phyloP scores from a whole-genome alignment of 768 basidiomycete species.

The Mycena leptocephala region DNA sequence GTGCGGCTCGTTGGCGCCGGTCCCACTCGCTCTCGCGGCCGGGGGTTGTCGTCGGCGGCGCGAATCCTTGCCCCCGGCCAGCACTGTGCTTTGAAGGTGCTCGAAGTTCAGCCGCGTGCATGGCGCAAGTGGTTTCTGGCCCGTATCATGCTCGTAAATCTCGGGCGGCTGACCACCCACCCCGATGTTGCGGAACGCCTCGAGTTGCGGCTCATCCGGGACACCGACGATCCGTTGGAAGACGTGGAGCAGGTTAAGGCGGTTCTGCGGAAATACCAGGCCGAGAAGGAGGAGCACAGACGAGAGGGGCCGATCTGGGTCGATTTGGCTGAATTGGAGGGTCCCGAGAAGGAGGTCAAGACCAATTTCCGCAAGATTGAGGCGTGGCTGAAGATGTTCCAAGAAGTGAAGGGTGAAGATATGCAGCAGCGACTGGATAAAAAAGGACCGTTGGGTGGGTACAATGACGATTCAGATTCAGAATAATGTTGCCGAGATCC shows the following conservation, averaged over 20 bases:
- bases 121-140: background rate
- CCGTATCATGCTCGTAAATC: background rate
- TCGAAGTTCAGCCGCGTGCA: constrained; percentile 23
- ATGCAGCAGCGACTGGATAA: background rate
- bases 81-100: constrained; percentile 20
- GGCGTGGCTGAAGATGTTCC: constrained; percentile 23
- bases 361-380: constrained; percentile 16
- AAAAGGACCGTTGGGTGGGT: background rate
- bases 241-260: constrained; percentile 6
- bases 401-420: background rate
- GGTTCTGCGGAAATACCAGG: background rate
- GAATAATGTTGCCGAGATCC: too few species aligned
- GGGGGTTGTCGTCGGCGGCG: background rate
- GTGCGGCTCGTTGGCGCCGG: constrained; percentile 21
- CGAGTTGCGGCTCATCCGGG: constrained; percentile 23
- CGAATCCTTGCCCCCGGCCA: background rate
- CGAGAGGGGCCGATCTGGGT: background rate
- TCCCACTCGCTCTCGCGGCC: background rate
- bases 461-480: background rate
- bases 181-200: constrained; percentile 26
- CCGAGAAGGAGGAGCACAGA: background rate
- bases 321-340: background rate
- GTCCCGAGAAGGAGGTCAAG: background rate
- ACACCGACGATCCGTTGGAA: background rate
- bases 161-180: constrained; percentile 21